A percentile compares a stretch with the other conserved stretches of the same genome.
Evolutionary conservation across 2,329 filamentous ascomycete species (phyloP).

Genomic region (Arthrobotrys megalospora): DNA sequence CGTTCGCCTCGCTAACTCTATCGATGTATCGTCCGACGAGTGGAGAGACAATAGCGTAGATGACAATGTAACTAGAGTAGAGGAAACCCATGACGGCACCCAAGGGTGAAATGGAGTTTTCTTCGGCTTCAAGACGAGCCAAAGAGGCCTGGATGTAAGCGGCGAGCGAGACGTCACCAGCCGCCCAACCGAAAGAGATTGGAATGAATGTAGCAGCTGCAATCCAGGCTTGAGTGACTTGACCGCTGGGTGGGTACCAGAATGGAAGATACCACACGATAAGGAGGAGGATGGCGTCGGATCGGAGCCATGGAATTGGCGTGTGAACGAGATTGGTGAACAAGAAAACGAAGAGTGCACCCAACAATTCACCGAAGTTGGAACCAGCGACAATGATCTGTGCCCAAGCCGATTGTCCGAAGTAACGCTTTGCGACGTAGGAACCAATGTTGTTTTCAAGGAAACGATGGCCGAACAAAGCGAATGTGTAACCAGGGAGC

Average conservation of each 20-base stretch:
- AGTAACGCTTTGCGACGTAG: conserved; percentile 69
- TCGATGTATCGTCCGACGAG: conserved; percentile 70
- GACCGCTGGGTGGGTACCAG: conserved; percentile 62
- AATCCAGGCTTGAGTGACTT: conserved; percentile 70
- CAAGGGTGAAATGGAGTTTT: conserved; percentile 70
- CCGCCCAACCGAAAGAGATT: conserved; percentile 71
- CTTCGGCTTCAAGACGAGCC: conserved; percentile 69
- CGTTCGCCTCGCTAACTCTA: conserved; percentile 65
- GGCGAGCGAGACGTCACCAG: conserved; percentile 71
- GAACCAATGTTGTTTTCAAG: conserved; percentile 71
- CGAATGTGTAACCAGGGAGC: conserved; percentile 70
- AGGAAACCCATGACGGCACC: conserved; percentile 72
- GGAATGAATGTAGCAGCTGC: conserved; percentile 70
- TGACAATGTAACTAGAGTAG: conserved; percentile 71
- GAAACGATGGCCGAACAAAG: conserved; percentile 71
- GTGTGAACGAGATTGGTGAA: conserved; percentile 71
- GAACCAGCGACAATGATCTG: conserved; percentile 72
- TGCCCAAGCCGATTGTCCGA: conserved; percentile 70
- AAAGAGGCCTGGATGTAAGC: conserved; percentile 72
- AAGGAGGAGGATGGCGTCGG: conserved; percentile 70
- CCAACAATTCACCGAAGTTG: conserved; percentile 71
- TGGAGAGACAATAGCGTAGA: conserved; percentile 69
- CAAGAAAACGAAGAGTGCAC: conserved; percentile 70
- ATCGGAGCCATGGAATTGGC: conserved; percentile 71
- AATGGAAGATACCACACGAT: conserved; percentile 66